Percentiles rank a stretch among this genome's conserved stretches.
These are phyloP conservation scores for Aspergillus udagawae DNA, from an alignment of 2,329 filamentous ascomycete species.

Conservation along the genomic window DNA sequence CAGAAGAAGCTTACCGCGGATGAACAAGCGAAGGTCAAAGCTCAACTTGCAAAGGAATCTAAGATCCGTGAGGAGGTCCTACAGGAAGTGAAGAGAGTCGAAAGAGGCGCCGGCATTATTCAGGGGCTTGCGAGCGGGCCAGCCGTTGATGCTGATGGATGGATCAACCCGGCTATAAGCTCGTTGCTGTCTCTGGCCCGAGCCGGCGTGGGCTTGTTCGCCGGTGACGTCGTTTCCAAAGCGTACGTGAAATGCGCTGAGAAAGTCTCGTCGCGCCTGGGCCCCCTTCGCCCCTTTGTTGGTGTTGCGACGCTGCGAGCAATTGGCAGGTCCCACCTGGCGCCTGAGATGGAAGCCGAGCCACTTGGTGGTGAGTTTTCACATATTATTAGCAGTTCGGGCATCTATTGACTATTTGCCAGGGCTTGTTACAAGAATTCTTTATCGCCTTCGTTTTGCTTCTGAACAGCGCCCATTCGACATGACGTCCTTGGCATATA, in stretches of 20 bases:
- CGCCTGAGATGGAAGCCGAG: conserved; percentile 70
- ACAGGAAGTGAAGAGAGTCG: conserved; percentile 64
- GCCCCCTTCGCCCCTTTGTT: conserved; percentile 73
- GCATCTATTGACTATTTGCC: conserved; percentile 11
- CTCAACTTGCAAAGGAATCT: conserved; percentile 82
- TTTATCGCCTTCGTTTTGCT: conserved; percentile 86
- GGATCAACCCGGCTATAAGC: conserved; percentile 79
- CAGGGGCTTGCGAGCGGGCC: conserved; percentile 76
- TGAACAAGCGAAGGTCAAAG: conserved; percentile 84
- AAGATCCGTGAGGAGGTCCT: conserved; percentile 71
- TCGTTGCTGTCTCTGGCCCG: conserved; percentile 66
- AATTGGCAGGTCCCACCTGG: conserved; percentile 67
- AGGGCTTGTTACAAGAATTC: conserved; percentile 73
- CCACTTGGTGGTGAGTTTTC: conserved; percentile 61
- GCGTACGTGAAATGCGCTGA: conserved; percentile 78
- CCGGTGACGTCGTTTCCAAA: conserved; percentile 72
- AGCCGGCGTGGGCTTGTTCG: conserved; percentile 74
- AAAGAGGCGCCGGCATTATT: conserved; percentile 82
- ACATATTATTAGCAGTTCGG: not conserved
- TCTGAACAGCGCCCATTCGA: conserved; percentile 95
- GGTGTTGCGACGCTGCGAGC: conserved; percentile 82
- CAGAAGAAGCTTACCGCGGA: conserved; percentile 88
- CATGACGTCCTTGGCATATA: conserved; percentile 78
- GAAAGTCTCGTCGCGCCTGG: conserved; percentile 69
- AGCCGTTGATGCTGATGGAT: conserved; percentile 80